Percentiles rank a stretch among this genome's conserved stretches.
These are phyloP conservation scores for Colletotrichum salicis DNA, from an alignment of 2,329 filamentous ascomycete species.

Conservation along the genomic window DNA sequence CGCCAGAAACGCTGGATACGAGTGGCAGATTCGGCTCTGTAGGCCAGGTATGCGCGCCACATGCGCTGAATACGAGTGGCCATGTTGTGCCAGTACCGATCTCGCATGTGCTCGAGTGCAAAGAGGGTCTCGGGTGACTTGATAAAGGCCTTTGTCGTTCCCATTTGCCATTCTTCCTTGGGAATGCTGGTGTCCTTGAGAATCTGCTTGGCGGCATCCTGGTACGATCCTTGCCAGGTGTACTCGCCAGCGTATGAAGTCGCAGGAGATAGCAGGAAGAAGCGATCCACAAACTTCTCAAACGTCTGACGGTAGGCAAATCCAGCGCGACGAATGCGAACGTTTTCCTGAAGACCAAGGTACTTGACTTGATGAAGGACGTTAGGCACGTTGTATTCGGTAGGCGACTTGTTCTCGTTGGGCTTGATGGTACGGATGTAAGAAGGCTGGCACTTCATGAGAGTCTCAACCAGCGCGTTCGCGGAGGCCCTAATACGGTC, in stretches of 20 bases:
- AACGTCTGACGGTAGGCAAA: constrained; percentile 98
- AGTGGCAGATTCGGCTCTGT: constrained; percentile 90
- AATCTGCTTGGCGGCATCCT: constrained; percentile 90
- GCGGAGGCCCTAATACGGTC: constrained; percentile 96
- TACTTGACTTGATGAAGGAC: constrained; percentile 99
- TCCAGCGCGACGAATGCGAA: constrained; percentile 93
- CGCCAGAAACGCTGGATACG: constrained; percentile 96
- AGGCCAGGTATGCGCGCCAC: constrained; percentile 95
- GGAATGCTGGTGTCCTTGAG: constrained; percentile 97
- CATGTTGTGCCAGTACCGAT: constrained; percentile 99
- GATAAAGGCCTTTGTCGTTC: constrained; percentile 96
- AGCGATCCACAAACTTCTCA: constrained; percentile 97
- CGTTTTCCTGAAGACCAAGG: constrained; percentile 98
- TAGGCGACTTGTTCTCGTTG: constrained; percentile 97
- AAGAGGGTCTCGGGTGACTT: constrained; percentile 98
- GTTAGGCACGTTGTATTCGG: constrained; percentile 90
- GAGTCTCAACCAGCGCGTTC: constrained; percentile 90
- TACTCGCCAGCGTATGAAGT: constrained; percentile 98
- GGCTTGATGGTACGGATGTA: constrained; percentile 99
- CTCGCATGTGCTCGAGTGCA: constrained; percentile 95
- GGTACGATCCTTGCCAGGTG: constrained; percentile 90
- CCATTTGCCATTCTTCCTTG: constrained; percentile 95
- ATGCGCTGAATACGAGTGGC: constrained; percentile 96
- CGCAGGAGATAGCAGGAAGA: constrained; percentile 93
- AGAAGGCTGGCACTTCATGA: constrained; percentile 97